Evolutionary conservation across 2,329 filamentous ascomycete genomes (phyloP).

Genomic region (Penicillium sp.): DNA sequence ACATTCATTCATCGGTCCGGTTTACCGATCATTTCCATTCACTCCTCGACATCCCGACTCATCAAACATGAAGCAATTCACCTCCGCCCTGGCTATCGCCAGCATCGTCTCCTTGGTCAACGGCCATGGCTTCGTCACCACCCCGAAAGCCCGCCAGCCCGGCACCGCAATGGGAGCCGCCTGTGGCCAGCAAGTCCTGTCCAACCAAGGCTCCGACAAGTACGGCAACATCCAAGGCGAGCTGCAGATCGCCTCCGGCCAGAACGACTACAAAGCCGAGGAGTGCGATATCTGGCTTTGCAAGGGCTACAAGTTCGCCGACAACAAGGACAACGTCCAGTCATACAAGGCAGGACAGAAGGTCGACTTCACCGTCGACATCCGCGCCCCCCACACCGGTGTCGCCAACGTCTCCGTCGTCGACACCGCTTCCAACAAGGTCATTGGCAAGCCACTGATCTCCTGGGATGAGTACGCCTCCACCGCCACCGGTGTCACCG

Average conservation of each 20-base stretch:
- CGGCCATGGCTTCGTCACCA: conserved; percentile 54
- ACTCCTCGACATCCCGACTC: conserved; percentile 29
- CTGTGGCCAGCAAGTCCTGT: conserved; percentile 55
- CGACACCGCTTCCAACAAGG: conserved; percentile 43
- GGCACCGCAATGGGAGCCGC: conserved; percentile 51
- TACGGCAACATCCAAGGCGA: conserved; percentile 58
- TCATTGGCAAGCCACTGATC: conserved; percentile 36
- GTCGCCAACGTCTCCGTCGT: conserved; percentile 51
- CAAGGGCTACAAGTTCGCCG: conserved; percentile 58
- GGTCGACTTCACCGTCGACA: conserved; percentile 43
- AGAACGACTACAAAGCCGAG: conserved; percentile 48
- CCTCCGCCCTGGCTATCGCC: conserved; percentile 42
- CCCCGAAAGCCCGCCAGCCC: conserved; percentile 49
- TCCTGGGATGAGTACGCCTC: conserved; percentile 33
- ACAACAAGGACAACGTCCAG: conserved; percentile 54
- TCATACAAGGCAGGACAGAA: conserved; percentile 49
- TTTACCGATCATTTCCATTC: conserved; percentile 19
- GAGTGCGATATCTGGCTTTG: conserved; percentile 55
- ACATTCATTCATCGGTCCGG: conserved; percentile 16
- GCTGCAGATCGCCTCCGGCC: conserved; percentile 47
- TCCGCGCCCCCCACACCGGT: conserved; percentile 48
- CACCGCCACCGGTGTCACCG: conserved; percentile 23
- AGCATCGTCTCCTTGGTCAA: conserved; percentile 47
- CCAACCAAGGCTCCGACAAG: conserved; percentile 53
- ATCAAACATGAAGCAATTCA: conserved; percentile 36